Evolutionary conservation across 169 alveolate genomes (phyloP).

Genomic region (Plasmodium inui): DNA sequence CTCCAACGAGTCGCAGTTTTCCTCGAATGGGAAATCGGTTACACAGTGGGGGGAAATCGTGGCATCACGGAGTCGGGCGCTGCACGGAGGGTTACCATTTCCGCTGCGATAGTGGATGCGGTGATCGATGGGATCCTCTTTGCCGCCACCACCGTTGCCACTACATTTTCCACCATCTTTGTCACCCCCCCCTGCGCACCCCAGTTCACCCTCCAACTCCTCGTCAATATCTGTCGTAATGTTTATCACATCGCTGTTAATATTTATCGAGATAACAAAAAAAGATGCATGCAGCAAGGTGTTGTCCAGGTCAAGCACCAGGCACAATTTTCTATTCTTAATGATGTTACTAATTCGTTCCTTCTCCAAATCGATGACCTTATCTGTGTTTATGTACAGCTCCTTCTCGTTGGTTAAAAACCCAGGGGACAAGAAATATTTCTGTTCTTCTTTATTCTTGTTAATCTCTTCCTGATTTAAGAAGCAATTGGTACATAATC

Average conservation of each 20-base stretch:
- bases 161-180: neutral
- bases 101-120: neutral
- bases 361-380: slow-evolving; percentile 80
- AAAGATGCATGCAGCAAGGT: slow-evolving; percentile 87
- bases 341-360: slow-evolving; percentile 73
- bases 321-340: slow-evolving; percentile 80
- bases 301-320: slow-evolving; percentile 88
- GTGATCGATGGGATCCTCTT: neutral
- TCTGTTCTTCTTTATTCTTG: slow-evolving; percentile 27
- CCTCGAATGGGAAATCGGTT: neutral
- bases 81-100: neutral
- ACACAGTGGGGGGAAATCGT: too few relatives aligned
- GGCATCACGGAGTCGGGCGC: too few relatives aligned
- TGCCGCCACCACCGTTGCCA: neutral
- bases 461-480: slow-evolving; percentile 58
- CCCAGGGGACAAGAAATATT: slow-evolving; percentile 77
- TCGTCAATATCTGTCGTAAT: slow-evolving; percentile 57
- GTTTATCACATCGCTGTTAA: slow-evolving; percentile 38
- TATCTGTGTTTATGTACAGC: slow-evolving; percentile 73
- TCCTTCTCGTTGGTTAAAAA: slow-evolving; percentile 79
- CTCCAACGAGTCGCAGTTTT: neutral
- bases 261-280: slow-evolving; percentile 27
- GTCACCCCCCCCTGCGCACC: neutral
- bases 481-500: slow-evolving; percentile 59
- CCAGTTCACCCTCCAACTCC: neutral